Base-by-base conservation (phyloP, 2,329 filamentous ascomycete genomes). In the Colletotrichum plurivorum region DNA sequence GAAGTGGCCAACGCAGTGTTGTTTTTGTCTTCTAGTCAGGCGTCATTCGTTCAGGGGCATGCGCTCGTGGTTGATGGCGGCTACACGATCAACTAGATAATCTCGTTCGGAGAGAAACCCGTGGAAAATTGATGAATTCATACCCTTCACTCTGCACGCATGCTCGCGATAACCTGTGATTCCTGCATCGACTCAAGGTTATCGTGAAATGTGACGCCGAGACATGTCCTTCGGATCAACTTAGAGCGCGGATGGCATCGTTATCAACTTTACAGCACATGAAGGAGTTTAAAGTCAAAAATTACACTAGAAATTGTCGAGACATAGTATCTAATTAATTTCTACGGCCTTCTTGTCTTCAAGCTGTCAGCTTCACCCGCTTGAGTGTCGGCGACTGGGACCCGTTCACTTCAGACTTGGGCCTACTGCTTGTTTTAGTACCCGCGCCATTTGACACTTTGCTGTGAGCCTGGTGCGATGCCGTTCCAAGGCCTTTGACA, bases 1-100 rank as follows among this genome's bases (percentile, higher is more conserved):
- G 86, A 88, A 69, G 79, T 88, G 2, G 85, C 86, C 0, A 81
- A 86, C 73, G 80, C 80, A 0, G 83, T 84, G 0, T 71, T 88
- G 25, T 88, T 87, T 67, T 73, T 88, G 15, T 85, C 83, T 43
- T 85, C 84, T 1, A 80, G 75, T 0, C 79, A 83, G 45, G 83
- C 85, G 1, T 85, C 84, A 0, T 88, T 88, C 73, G 76, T 88
- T 1, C 84, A 87, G 61, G 85, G 86, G 0, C 81, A 85, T 74
- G 84, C 85, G 0, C 73, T 87, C 71, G 82, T 87, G 1, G 85
- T 88, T 0, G 85, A 88, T 71, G 85, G 85, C 8, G 85, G 85
- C 2, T 87, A 87, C 73, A 81, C 82, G 2, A 85, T 86, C n/a
- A 83, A 82, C 62, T 84, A 73, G 63, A 36, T 36, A 10, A 36